Evolutionary conservation across 805 yeast genomes (phyloP), one percentile per base, ranked within the genome.

Genomic region (Candida montana): DNA sequence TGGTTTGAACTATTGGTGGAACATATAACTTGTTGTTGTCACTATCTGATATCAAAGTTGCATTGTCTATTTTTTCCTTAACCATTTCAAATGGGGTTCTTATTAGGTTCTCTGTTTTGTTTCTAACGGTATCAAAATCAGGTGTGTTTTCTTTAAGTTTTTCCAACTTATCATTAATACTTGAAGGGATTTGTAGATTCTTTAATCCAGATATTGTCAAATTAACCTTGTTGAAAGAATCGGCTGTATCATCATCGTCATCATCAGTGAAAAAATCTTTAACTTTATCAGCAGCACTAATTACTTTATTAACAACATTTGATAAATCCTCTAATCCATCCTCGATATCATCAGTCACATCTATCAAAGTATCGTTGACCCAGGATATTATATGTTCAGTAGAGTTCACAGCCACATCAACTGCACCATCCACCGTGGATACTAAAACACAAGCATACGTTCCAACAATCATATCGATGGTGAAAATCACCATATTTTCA

Each of bases 391-490:
- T 65, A 1, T 72, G 56, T 51, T 83, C 85, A 0, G 95, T 79
- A 1, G 87, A 75, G 54, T 85, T 83, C 2, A 85, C 58, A 0
- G 95, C 95, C 24, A 79, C 77, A 49, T 77, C 79, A 2, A 81
- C 82, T 0, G 85, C 73, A 3, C 90, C 86, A 52, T 77, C 81
- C 7, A 90, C 68, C 0, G 89, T 77, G 5, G 93, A 81, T 0
- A 84, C 77, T 12, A 88, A 58, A 12, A 93, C 66, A 60, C 99
- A 93, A 0, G 83, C 81, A 61, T 86, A 87, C 0, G 98, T 93
- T 0, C 97, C 98, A 2, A 89, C 60, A 36, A 83, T 75, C 48
- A 91, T 52, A 26, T 89, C 88, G 8, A 91, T 63, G 7, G 77
- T 65, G 55, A 91, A 86, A 4, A 77, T 55, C 0, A 86, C 57